These are phyloP conservation scores for Fusarium sp. DNA, from an alignment of 2,329 filamentous ascomycete species.

Conservation along the genomic window DNA sequence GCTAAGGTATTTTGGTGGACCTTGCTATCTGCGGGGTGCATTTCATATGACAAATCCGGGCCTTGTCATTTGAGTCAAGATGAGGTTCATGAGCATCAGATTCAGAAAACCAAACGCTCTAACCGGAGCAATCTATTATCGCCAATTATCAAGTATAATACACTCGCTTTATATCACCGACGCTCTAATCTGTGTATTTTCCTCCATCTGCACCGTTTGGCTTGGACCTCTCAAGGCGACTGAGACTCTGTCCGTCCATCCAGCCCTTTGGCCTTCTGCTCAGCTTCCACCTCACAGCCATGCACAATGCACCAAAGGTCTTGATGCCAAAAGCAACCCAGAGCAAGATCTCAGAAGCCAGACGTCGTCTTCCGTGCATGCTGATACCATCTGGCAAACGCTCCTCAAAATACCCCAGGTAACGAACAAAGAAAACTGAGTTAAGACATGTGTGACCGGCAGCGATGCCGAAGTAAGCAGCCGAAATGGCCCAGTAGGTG, in stretches of 20 bases:
- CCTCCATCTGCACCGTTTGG: conserved; percentile 5
- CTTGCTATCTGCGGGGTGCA: conserved; percentile 18
- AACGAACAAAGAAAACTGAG: conserved; percentile 30
- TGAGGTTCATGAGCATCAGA: background rate
- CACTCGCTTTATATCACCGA: background rate
- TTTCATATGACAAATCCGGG: conserved; percentile 23
- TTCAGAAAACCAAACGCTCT: background rate
- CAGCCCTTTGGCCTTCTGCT: conserved; percentile 40
- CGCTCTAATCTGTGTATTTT: conserved; percentile 33
- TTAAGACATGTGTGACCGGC: conserved; percentile 29
- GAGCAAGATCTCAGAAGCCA: conserved; percentile 25
- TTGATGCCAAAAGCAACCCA: conserved; percentile 36
- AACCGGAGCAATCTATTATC: background rate
- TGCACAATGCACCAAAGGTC: conserved; percentile 32
- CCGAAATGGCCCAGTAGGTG: conserved; percentile 37
- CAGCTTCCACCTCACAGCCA: conserved; percentile 36
- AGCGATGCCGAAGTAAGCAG: conserved; percentile 30
- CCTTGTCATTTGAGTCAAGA: background rate
- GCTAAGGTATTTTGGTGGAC: conserved; percentile 3
- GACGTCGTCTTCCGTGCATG: conserved; percentile 32
- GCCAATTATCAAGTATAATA: background rate
- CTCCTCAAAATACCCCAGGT: conserved; percentile 31
- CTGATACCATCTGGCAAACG: conserved; percentile 39
- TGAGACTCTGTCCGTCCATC: conserved; percentile 36
- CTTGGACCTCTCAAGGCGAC: conserved; percentile 22